These are phyloP conservation scores for Plasmodium inui DNA, from an alignment of 169 alveolate genomes.

Conservation along the genomic window DNA sequence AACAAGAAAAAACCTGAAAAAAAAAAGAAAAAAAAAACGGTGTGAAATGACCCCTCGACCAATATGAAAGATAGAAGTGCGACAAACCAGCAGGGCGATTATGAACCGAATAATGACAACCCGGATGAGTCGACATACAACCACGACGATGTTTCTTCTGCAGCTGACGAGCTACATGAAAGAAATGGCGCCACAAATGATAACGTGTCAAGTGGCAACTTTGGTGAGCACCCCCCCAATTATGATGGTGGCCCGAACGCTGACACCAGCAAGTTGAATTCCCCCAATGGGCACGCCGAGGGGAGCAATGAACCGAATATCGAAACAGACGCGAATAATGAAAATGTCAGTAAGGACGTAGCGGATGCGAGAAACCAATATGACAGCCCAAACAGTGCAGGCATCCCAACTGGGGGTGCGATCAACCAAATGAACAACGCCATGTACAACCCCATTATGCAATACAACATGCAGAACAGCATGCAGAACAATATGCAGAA, in stretches of 20 bases:
- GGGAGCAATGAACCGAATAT: background rate
- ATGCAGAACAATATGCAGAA: background rate
- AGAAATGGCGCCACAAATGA: background rate
- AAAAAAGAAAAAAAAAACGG: background rate
- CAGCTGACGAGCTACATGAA: background rate
- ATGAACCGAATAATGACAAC: background rate
- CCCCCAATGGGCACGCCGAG: background rate
- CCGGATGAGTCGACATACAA: background rate
- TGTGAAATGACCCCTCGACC: background rate
- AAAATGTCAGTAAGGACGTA: background rate
- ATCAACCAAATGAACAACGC: background rate
- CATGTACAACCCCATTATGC: background rate
- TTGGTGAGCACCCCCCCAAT: background rate
- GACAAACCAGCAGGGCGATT: background rate
- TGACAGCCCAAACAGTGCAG: background rate
- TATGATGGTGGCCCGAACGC: background rate
- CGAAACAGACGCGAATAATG: background rate
- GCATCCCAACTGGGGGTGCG: background rate
- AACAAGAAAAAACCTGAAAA: background rate
- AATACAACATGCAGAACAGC: slow-evolving; percentile 30
- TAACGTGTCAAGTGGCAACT: background rate
- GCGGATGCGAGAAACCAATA: background rate
- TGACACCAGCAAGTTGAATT: background rate
- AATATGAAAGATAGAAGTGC: slow-evolving; percentile 1
- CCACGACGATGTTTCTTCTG: background rate